phyloP scores from a whole-genome alignment of 2,329 filamentous ascomycete genomes.

The Pseudocercospora fijiensis region DNA sequence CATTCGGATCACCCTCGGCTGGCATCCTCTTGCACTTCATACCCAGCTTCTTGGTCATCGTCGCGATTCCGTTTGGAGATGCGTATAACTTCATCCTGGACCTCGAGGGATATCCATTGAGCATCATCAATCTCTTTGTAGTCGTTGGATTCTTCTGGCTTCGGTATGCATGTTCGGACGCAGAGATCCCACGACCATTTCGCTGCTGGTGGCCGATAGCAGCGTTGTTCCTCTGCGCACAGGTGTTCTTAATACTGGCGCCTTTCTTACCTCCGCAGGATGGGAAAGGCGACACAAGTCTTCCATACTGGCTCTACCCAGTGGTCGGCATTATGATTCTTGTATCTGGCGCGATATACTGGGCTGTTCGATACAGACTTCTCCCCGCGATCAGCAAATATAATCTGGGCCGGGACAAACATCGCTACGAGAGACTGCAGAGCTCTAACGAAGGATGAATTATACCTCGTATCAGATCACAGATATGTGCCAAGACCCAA shows the following conservation, averaged over 20 bases:
- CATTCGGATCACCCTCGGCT: conserved; percentile 60
- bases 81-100: conserved; percentile 67
- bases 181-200: conserved; percentile 58
- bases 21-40: conserved; percentile 59
- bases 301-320: conserved; percentile 49
- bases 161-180: conserved; percentile 57
- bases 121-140: conserved; percentile 60
- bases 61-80: conserved; percentile 61
- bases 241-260: conserved; percentile 43
- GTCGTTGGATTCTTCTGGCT: conserved; percentile 61
- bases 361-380: conserved; percentile 10
- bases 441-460: not conserved
- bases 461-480: not conserved
- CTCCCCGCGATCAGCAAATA: conserved; percentile 10
- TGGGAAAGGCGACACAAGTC: conserved; percentile 43
- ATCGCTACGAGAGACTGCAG: conserved; percentile 7
- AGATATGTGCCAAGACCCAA: not conserved
- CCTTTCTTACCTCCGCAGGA: conserved; percentile 46
- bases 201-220: conserved; percentile 63
- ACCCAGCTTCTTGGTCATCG: conserved; percentile 60
- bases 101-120: conserved; percentile 66
- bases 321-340: conserved; percentile 45
- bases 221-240: conserved; percentile 44
- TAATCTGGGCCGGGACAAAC: not conserved
- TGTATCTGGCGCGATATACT: conserved; percentile 14